Evolutionary conservation across 768 basidiomycete species (phyloP).

Genomic region (Chlorophyllum brunneum): DNA sequence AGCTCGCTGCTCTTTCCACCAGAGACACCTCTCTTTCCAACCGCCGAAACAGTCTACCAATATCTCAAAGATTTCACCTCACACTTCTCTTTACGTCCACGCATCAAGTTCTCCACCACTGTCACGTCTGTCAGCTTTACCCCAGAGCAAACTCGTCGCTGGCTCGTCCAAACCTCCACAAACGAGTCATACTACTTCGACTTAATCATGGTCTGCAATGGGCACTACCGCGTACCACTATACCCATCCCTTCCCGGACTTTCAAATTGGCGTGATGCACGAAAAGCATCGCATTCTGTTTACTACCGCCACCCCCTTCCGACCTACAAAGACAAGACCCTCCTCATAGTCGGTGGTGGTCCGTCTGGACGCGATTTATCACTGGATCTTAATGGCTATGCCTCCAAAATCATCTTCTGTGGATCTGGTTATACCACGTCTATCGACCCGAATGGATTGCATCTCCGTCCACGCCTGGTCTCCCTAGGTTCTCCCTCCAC

Average conservation of each 20-base stretch:
- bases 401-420: slow-evolving; percentile 53
- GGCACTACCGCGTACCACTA: slow-evolving; percentile 66
- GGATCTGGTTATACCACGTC: slow-evolving; percentile 30
- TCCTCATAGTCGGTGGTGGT: slow-evolving; percentile 48
- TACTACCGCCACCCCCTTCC: slow-evolving; percentile 55
- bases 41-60: slow-evolving; percentile 52
- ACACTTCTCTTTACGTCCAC: slow-evolving; percentile 53
- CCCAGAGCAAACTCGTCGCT: slow-evolving; percentile 23
- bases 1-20: slow-evolving; percentile 63
- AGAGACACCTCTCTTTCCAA: slow-evolving; percentile 66
- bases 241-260: slow-evolving; percentile 62
- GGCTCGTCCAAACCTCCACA: slow-evolving; percentile 42
- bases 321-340: slow-evolving; percentile 33
- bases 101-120: slow-evolving; percentile 59
- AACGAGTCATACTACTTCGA: slow-evolving; percentile 44
- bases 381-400: slow-evolving; percentile 46
- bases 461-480: slow-evolving; percentile 38
- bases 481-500: slow-evolving; percentile 28
- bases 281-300: slow-evolving; percentile 60
- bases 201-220: slow-evolving; percentile 70
- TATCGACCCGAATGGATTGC: slow-evolving; percentile 29
- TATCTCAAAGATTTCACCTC: slow-evolving; percentile 69
- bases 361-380: slow-evolving; percentile 71
- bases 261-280: slow-evolving; percentile 46
- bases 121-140: slow-evolving; percentile 48